A percentile compares a stretch with the other conserved stretches of the same genome.
These are phyloP conservation scores for Glaciozyma antarctica DNA, from an alignment of 768 basidiomycete genomes.

Conservation along the genomic window DNA sequence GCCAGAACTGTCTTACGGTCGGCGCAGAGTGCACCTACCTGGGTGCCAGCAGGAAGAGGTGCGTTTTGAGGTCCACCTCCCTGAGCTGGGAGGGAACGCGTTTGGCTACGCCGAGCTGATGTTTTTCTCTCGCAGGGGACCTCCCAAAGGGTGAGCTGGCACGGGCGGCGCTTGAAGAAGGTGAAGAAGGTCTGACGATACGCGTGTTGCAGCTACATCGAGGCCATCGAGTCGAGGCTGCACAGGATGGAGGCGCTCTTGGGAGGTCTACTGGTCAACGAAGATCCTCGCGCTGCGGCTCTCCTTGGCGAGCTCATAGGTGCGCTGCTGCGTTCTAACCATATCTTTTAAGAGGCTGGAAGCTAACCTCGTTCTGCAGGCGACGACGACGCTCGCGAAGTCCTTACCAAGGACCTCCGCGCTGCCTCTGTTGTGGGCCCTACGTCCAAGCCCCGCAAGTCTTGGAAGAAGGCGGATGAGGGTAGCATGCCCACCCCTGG, in stretches of 20 bases:
- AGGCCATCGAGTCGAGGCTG: constrained; percentile 80
- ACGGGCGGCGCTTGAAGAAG: constrained; percentile 47
- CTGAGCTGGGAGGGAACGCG: not conserved
- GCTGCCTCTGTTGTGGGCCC: constrained; percentile 29
- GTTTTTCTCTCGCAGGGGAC: constrained; percentile 4
- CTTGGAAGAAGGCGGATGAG: constrained; percentile 16
- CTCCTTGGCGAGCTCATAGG: constrained; percentile 38
- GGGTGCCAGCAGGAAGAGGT: constrained; percentile 36
- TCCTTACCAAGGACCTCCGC: constrained; percentile 69
- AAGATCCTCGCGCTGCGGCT: constrained; percentile 43
- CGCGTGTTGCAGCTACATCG: constrained; percentile 88
- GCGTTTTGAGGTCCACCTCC: constrained; percentile 9
- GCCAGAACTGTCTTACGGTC: constrained; percentile 22
- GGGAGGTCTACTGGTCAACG: constrained; percentile 63
- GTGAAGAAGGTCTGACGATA: constrained; percentile 48
- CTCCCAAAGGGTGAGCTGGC: constrained; percentile 16
- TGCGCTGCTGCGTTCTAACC: not conserved
- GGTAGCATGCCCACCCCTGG: not conserved
- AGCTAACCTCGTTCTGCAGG: not conserved
- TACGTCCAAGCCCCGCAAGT: constrained; percentile 14
- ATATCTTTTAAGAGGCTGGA: not conserved
- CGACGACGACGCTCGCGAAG: constrained; percentile 41
- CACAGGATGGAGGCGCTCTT: constrained; percentile 85
- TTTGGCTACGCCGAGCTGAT: not conserved
- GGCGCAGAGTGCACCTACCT: constrained; percentile 33